phyloP scores from a whole-genome alignment of 176 grass and related monocot genomes.

The Eragrostis nindensis region DNA sequence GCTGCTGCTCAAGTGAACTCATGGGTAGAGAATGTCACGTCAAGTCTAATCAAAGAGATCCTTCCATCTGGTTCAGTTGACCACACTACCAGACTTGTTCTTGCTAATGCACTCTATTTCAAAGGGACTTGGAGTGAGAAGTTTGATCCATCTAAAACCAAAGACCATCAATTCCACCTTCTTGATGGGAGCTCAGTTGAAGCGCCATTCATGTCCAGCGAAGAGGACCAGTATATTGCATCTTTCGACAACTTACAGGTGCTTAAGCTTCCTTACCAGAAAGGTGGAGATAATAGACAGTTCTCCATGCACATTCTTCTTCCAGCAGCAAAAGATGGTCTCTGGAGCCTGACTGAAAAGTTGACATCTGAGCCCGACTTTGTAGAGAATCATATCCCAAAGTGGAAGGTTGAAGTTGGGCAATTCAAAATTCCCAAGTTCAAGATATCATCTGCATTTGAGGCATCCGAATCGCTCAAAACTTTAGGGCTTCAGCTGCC shows the following conservation, averaged over 20 bases:
- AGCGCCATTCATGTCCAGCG: constrained; percentile 65
- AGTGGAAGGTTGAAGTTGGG: no score
- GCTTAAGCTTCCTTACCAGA: not conserved
- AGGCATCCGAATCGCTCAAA: no score
- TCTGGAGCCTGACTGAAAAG: no score
- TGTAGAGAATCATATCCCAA: no score
- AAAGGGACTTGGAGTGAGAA: constrained; percentile 71
- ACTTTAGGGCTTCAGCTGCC: no score
- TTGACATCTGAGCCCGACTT: no score
- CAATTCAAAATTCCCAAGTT: no score
- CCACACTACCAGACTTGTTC: constrained; percentile 48
- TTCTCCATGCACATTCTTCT: no score
- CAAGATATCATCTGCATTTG: no score
- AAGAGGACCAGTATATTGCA: constrained; percentile 46
- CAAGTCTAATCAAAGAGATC: constrained; percentile 66
- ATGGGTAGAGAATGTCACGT: constrained; percentile 63
- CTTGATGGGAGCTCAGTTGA: constrained; percentile 60
- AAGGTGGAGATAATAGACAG: no score
- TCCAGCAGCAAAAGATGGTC: no score
- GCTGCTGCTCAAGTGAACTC: constrained; percentile 60
- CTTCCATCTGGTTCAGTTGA: constrained; percentile 52
- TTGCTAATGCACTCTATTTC: constrained; percentile 82
- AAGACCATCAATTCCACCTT: constrained; percentile 49
- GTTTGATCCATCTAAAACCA: constrained; percentile 57
- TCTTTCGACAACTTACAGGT: constrained; percentile 51